A percentile compares a stretch with the other conserved stretches of the same genome.
These are phyloP conservation scores for Scedosporium aurantiacum DNA, from an alignment of 2,329 filamentous ascomycete species.

Conservation along the genomic window DNA sequence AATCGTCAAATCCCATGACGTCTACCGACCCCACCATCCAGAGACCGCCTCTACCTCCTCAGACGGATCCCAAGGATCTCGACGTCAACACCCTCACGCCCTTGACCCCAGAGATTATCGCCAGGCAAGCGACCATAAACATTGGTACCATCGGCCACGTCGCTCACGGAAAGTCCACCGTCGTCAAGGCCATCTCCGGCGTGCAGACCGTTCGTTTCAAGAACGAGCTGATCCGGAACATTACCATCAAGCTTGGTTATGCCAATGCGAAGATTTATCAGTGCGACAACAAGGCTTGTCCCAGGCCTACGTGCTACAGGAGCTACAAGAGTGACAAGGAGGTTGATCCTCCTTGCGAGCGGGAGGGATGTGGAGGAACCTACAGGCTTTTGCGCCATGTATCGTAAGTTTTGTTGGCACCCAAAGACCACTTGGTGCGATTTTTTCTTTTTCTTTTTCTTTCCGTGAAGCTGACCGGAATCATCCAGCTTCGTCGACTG, in stretches of 20 bases:
- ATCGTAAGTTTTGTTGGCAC: constrained; percentile 50
- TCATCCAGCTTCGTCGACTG: constrained; percentile 82
- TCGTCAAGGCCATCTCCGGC: constrained; percentile 97
- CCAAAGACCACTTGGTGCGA: neutral
- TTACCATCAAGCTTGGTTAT: constrained; percentile 99
- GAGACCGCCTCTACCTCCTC: constrained; percentile 56
- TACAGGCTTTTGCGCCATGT: constrained; percentile 87
- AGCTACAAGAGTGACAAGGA: constrained; percentile 99
- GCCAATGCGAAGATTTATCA: constrained; percentile 99
- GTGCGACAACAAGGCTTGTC: constrained; percentile 86
- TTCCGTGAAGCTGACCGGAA: neutral
- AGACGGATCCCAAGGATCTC: constrained; percentile 84
- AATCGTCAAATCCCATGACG: constrained; percentile 28
- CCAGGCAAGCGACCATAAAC: constrained; percentile 96
- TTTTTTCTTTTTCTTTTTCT: neutral
- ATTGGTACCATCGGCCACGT: constrained; percentile 98
- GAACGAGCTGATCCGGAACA: constrained; percentile 98
- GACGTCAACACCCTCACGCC: constrained; percentile 73
- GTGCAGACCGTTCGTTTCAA: constrained; percentile 99
- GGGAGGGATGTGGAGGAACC: constrained; percentile 77
- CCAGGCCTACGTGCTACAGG: constrained; percentile 86
- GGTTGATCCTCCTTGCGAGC: constrained; percentile 89
- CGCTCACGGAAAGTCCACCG: constrained; percentile 96
- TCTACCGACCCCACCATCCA: constrained; percentile 45
- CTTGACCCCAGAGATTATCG: constrained; percentile 92